Conservation (phyloP, 768 basidiomycete genomes). For the Calocybe indica region DNA sequence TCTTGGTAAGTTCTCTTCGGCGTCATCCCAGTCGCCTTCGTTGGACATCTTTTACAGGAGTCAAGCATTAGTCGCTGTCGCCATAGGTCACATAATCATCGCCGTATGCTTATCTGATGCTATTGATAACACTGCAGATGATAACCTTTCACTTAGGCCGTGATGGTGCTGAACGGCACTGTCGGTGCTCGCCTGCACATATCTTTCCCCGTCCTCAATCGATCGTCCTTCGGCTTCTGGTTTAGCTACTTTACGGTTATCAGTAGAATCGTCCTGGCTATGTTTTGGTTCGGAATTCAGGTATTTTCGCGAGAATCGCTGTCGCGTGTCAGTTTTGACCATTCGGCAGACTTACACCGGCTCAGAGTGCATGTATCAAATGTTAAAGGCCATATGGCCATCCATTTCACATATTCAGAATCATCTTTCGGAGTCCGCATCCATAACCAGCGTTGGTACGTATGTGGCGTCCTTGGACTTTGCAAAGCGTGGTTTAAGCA, state of each 20-base stretch:
- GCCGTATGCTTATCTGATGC: conserved; percentile 26
- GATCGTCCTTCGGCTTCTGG: conserved; percentile 88
- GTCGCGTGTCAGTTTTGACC: not conserved
- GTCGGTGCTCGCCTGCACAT: conserved; percentile 74
- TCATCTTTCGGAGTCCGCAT: conserved; percentile 45
- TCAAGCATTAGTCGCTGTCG: conserved; percentile 64
- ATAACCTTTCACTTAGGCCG: conserved; percentile 17
- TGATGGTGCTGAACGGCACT: conserved; percentile 75
- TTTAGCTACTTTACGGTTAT: conserved; percentile 83
- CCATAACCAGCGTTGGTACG: conserved; percentile 58
- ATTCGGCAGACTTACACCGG: conserved; percentile 43
- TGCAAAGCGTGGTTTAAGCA: not conserved
- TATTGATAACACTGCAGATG: not conserved
- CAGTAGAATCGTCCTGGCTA: conserved; percentile 65
- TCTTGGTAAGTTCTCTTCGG: conserved; percentile 45
- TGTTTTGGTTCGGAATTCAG: conserved; percentile 83
- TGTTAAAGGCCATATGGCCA: conserved; percentile 84
- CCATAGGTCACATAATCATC: conserved; percentile 68
- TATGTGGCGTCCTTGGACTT: not conserved
- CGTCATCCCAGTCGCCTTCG: not conserved
- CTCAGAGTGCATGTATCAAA: conserved; percentile 75
- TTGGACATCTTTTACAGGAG: conserved; percentile 30
- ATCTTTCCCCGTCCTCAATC: conserved; percentile 70
- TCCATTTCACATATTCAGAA: conserved; percentile 61
- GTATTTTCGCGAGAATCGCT: conserved; percentile 21